These are phyloP conservation scores for Toxoplasma gondii DNA, from an alignment of 169 alveolate genomes.

Conservation along the genomic window DNA sequence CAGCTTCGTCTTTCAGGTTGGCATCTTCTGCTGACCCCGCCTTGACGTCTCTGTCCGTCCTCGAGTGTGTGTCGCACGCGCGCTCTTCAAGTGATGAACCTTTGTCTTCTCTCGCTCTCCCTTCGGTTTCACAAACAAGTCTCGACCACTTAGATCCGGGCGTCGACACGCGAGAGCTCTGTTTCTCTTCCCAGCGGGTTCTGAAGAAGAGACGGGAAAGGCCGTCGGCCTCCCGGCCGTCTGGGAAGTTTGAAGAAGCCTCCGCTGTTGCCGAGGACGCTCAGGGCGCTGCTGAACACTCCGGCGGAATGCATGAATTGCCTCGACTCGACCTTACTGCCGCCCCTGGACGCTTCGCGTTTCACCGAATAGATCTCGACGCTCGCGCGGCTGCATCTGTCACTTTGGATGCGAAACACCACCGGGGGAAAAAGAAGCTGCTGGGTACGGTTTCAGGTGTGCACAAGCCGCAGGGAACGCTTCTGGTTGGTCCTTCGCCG, in stretches of 20 bases:
- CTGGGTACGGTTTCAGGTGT: background rate
- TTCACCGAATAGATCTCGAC: background rate
- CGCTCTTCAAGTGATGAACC: background rate
- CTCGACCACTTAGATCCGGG: background rate
- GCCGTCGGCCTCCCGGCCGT: background rate
- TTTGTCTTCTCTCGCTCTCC: background rate
- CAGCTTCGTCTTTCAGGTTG: background rate
- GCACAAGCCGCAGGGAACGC: background rate
- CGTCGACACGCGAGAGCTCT: background rate
- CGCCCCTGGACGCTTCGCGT: background rate
- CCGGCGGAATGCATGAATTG: background rate
- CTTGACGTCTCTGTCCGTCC: background rate
- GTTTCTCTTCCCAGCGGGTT: conserved; percentile 1
- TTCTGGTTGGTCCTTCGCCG: too few species aligned
- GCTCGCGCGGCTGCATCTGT: background rate
- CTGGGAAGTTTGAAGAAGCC: background rate
- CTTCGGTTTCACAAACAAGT: background rate
- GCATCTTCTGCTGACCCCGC: background rate
- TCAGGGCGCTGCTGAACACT: background rate
- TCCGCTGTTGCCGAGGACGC: background rate
- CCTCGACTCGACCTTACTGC: background rate
- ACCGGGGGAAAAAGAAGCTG: background rate
- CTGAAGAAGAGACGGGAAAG: background rate
- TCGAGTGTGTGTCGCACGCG: background rate
- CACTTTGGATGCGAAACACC: background rate